Conservation (phyloP, 495 filamentous ascomycete genomes). For the Aspergillus egyptiacus region DNA sequence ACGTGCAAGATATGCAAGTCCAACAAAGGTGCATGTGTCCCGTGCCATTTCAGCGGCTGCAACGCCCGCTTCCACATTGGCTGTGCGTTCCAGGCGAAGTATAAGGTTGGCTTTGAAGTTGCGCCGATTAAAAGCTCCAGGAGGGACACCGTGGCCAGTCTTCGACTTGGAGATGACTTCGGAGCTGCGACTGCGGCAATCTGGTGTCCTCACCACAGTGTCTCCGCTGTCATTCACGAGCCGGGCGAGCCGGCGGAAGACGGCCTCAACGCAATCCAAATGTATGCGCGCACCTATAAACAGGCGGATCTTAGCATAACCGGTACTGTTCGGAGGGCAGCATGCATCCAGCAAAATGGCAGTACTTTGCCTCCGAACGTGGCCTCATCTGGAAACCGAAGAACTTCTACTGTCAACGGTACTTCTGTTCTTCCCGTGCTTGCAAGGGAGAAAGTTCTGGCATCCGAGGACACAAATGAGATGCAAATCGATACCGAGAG, state of each 20-base stretch:
- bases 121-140: constrained; percentile 83
- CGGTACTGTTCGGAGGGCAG: constrained; percentile 86
- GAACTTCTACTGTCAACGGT: constrained; percentile 36
- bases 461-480: constrained; percentile 29
- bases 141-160: constrained; percentile 64
- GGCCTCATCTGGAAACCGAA: constrained; percentile 24
- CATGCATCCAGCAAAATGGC: constrained; percentile 51
- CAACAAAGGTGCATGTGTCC: constrained; percentile 66
- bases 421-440: constrained; percentile 17
- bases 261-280: constrained; percentile 68
- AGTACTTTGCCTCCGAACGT: constrained; percentile 28
- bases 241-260: constrained; percentile 64
- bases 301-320: constrained; percentile 87
- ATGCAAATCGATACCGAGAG: constrained; percentile 36
- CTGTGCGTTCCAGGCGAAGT: constrained; percentile 80
- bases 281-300: constrained; percentile 84
- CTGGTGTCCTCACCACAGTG: constrained; percentile 83
- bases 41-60: constrained; percentile 66
- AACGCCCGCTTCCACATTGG: constrained; percentile 76
- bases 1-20: constrained; percentile 78
- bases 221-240: constrained; percentile 64
- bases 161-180: constrained; percentile 68
- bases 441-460: constrained; percentile 28
- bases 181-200: constrained; percentile 72
- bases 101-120: constrained; percentile 82